Base-by-base conservation (phyloP, 352 stramenopile species). In the Globisporangium nunn region DNA sequence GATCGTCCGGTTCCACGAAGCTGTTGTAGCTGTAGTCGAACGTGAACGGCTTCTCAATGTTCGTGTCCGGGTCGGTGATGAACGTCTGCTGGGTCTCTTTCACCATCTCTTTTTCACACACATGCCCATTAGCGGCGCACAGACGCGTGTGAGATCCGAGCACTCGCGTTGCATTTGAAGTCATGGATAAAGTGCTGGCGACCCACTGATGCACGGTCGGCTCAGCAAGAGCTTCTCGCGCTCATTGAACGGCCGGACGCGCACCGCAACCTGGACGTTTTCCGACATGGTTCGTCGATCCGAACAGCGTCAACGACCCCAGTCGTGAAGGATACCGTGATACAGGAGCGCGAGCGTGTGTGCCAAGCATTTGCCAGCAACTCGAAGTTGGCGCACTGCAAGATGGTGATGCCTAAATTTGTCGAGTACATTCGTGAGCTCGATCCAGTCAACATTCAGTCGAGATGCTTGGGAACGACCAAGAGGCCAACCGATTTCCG, bases 1-100 rank as follows among this genome's bases (percentile, higher is more conserved):
- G 71, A 39, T 93, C 74, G 6, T 73, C 71, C 1, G 67, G 18
- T 2, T 78, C 58, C 12, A 61, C 73, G 56, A 93, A 94, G 50
- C 80, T 93, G 55, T 96, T 85, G 60, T 96, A 96, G 64, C 80
- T 93, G 71, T 88, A 96, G 50, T 96, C 87, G 63, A 95, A 96
- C 4, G 87, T 95, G 52, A 93, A 95, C 0, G 62, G 67, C 54
- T 93, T 92, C 35, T 93, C 81, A 2, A 63, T 39, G 54, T 76
- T 82, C 30, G 76, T 89, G 46, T 93, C 80, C 0, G 81, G 84
- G 54, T 93, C 81, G 0, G 75, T 91, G 67, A 93, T 92, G 61
- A 91, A 85, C 5, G 84, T 93, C 44, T 91, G 79, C 56, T 90
- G 81, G 2, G 72, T 85, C 29, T 91, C 78, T 45, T 79, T 89